Evolutionary conservation across 768 basidiomycete species (phyloP), one percentile per base, ranked within the genome.

Genomic region (Asterophora parasitica): DNA sequence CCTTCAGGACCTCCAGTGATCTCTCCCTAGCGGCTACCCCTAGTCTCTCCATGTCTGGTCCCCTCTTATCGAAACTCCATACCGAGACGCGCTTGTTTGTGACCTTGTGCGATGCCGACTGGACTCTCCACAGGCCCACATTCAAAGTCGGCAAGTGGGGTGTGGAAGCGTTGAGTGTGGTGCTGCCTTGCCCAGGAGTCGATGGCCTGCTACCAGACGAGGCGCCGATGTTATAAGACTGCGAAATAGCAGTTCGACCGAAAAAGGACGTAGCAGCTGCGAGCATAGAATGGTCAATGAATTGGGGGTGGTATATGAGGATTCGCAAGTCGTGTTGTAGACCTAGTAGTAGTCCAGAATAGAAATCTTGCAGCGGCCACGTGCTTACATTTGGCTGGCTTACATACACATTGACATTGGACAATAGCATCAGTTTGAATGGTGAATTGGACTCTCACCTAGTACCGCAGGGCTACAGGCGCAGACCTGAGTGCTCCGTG

Each of bases 61-160:
- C 72, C 48, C 78, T 74, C 71, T 97, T 97, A 62, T 98, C 93
- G 54, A 88, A 87, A 20, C 78, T 77, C 95, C 95, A 99, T 13
- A 99, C 83, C 13, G 85, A 88, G 4, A 97, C 94, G 48, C 82
- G 84, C 66, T 97, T 96, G 53, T 76, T 78, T 2, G 89, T 97
- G 44, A 86, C 81, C 70, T 92, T 95, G 67, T 97, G 94, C 15
- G 76, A 78, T 1, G 88, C 96, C 1, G 82, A 75, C 52, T 92
- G 83, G 0, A 98, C 86, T 58, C 77, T 85, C 96, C 96, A 98
- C 44, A 91, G 67, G 2, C 95, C 95, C 7, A 93, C 80, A 53
- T 69, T 73, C 51, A 88, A 81, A 11, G 85, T 61, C 5, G 80
- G 77, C 15, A 76, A 69, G 38, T 66, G 61, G 7, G 75, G 59